Base-by-base conservation (phyloP, 768 basidiomycete species). In the Amanita phalloides region DNA sequence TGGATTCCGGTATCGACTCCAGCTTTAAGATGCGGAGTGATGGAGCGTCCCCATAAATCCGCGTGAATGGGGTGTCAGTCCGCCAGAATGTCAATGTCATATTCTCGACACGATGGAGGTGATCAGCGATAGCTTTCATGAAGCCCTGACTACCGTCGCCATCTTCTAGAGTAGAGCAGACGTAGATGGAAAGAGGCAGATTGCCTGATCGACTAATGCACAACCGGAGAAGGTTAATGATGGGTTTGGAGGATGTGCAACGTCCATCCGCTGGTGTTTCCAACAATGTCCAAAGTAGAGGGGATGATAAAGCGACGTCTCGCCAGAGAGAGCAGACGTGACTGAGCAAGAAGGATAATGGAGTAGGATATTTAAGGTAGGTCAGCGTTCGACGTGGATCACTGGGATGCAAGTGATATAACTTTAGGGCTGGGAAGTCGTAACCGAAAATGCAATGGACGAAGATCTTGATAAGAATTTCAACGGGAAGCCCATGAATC, bases 321-420 rank as follows among this genome's bases (percentile, higher is more conserved):
- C 48, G 48, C 48, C 48, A 49, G 17, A 38, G 10, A 6, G 35
- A 20, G 21, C 48, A 49, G 14, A 49, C 48, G n/a, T 39, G 48
- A 5, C 20, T 37, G 23, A 49, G 48, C 17, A 48, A 28, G 26
- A 49, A 49, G 21, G 48, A 21, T 17, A 33, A 28, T 30, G 45
- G 45, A 21, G 32, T 33, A 20, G 45, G 45, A 47, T 47, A 47
- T 14, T 20, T 7, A 14, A 28, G 3, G 26, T 33, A 33, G 4
- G 28, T 30, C 45, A 47, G 10, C 14, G 26, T 47, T 10, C 45
- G 45, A 21, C 37, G 33, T n/a, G 14, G 36, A 25, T 49, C 32
- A 25, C 32, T 14, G 6, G 23, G 17, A 33, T 47, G 32, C n/a
- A 47, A 11, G 26, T 45, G 4, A 7, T 11, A 47, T 35, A 32